These are phyloP conservation scores for Mycena vulgaris DNA, from an alignment of 768 basidiomycete species.

Conservation along the genomic window DNA sequence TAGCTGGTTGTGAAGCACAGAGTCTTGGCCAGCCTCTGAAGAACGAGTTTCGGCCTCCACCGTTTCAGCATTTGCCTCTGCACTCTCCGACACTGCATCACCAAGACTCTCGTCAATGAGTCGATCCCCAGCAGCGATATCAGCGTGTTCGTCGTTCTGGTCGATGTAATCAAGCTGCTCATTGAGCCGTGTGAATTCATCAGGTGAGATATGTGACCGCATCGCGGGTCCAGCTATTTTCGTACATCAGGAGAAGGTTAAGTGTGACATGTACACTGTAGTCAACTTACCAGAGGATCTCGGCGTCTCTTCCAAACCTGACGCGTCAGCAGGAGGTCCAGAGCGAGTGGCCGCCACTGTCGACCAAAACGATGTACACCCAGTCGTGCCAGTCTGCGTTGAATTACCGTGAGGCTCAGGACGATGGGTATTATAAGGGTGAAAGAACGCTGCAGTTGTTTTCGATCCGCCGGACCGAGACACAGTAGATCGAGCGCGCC, in stretches of 20 bases:
- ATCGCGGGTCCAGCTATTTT: not conserved
- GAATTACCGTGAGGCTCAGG: not conserved
- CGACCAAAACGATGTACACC: not conserved
- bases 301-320: no score
- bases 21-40: not conserved
- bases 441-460: not conserved
- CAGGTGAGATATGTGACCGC: not conserved
- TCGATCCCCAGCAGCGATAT: constrained; percentile 9
- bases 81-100: not conserved
- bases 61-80: not conserved
- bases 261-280: not conserved
- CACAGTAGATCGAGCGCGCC: no score
- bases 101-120: constrained; percentile 12
- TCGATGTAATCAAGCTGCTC: constrained; percentile 6
- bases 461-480: no score
- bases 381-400: no score
- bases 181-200: not conserved
- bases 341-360: not conserved
- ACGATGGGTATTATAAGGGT: not conserved
- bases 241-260: not conserved
- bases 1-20: not conserved
- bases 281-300: not conserved
- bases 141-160: constrained; percentile 29
- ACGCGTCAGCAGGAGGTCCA: no score
- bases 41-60: not conserved